Evolutionary conservation across 148 eudicot species (phyloP), one percentile per base, ranked within the genome.

Genomic region (Cornus kousa): DNA sequence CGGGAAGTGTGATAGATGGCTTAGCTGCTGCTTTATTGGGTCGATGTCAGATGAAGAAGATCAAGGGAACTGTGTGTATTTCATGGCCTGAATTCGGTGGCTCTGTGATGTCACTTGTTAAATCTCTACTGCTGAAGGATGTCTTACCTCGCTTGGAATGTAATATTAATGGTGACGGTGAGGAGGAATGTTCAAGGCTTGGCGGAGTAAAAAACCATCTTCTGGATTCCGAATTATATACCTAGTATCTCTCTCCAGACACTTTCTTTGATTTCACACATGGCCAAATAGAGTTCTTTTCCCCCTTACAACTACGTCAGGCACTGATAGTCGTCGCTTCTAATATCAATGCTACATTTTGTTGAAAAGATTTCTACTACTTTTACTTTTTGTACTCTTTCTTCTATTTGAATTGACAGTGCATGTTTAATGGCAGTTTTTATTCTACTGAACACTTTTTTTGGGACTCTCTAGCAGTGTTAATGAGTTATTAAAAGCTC

Each of bases 1-100:
- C 98, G 10, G 99, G 98, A 78, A 96, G 99, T 75, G 80, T 92
- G 60, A 87, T 94, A 33, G 99, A 95, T 79, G 93, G 97, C 28
- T 76, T 96, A 74, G 88, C 84, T 46, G 98, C 99, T 85, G 93
- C 99, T 74, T 70, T 96, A 23, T 77, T 96, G 84, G 80, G 88
- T 59, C 90, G 83, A 60, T 92, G 97, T 74, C 85, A 94, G 80
- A 73, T 89, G 79, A 87, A 64, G 82, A 94, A 87, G 82, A 88
- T 92, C 16, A 89, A 85, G 77, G 99, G 93, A 66, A 86, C 88
- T 35, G 80, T 92, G 4, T 87, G 88, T 70, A 82, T 92, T 75
- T 84, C 98, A 24, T 96, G 95, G 98, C 99, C 99, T 64, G 91
- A 91, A 80, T 84, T 72, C 57, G 94, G 98, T 73, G 80, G 78